A percentile compares a stretch with the other conserved stretches of the same genome.
Evolutionary conservation across 345 rosid species (phyloP).

Genomic region (Populus alba): DNA sequence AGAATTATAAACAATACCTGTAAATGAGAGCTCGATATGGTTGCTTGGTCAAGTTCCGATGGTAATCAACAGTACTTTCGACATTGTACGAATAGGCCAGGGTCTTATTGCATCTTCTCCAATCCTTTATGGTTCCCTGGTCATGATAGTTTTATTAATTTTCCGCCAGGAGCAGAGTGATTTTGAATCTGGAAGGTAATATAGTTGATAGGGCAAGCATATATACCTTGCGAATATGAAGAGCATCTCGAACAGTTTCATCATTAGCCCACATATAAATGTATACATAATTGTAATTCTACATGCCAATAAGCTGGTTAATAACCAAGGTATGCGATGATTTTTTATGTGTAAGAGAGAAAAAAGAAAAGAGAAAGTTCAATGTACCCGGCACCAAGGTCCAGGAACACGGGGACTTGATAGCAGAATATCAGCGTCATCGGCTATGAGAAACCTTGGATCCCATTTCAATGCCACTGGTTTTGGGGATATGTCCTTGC

Average conservation of each 20-base stretch:
- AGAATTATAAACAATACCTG: slow-evolving; percentile 9
- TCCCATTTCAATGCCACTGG: slow-evolving; percentile 6
- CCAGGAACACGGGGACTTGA: not conserved
- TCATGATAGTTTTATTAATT: not conserved
- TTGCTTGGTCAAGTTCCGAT: slow-evolving; percentile 17
- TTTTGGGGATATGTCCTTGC: slow-evolving; percentile 17
- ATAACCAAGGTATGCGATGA: not conserved
- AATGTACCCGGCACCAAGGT: slow-evolving; percentile 35
- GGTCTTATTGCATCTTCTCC: slow-evolving; percentile 27
- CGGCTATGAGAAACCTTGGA: not conserved
- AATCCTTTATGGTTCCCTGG: slow-evolving; percentile 27
- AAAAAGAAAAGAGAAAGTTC: not conserved
- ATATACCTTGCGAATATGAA: slow-evolving; percentile 26
- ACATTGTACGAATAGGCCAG: slow-evolving; percentile 18
- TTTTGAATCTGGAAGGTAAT: not conserved
- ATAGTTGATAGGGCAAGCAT: not conserved
- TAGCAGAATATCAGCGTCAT: slow-evolving; percentile 4
- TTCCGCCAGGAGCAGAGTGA: not conserved
- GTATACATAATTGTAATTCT: slow-evolving; percentile 12
- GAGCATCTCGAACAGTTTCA: slow-evolving; percentile 29
- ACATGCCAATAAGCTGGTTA: not conserved
- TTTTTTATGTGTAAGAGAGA: not conserved
- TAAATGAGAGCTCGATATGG: slow-evolving; percentile 24
- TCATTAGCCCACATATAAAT: slow-evolving; percentile 29
- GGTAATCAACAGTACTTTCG: slow-evolving; percentile 6